A percentile compares a stretch with the other conserved stretches of the same genome.
Evolutionary conservation across 139 green algal genomes (phyloP).

Genomic region (Tetradesmus lagerheimii): DNA sequence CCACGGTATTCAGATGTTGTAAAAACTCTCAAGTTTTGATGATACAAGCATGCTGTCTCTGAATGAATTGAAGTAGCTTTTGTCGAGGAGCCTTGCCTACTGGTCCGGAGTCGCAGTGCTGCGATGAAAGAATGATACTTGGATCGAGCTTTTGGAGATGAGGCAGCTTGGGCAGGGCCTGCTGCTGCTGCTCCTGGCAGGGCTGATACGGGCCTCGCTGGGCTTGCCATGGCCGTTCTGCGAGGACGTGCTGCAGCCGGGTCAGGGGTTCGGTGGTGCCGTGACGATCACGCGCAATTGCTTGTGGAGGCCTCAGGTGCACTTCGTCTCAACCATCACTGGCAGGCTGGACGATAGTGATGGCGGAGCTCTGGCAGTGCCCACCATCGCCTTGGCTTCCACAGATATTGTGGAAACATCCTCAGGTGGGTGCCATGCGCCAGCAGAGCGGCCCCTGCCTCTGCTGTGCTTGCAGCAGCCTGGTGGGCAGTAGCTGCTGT

Average conservation of each 20-base stretch:
- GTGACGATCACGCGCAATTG: slow-evolving; percentile 1
- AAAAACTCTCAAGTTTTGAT: not conserved
- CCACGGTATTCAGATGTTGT: not conserved
- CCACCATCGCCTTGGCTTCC: not conserved
- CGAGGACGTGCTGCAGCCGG: slow-evolving; percentile 1
- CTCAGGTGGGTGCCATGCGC: not conserved
- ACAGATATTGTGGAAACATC: not conserved
- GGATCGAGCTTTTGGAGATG: not conserved
- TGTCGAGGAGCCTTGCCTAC: not conserved
- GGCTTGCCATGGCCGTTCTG: not conserved
- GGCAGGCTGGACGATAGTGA: not conserved
- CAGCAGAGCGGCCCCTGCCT: not conserved
- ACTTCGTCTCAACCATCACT: slow-evolving; percentile 31
- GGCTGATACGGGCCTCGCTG: not conserved
- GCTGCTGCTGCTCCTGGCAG: not conserved
- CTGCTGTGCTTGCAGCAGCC: not conserved
- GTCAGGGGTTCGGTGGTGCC: slow-evolving; percentile 14
- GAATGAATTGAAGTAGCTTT: not conserved
- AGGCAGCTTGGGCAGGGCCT: not conserved
- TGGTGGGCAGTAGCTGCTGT: not conserved
- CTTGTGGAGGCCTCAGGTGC: slow-evolving; percentile 28
- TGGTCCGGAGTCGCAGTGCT: not conserved
- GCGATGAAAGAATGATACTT: not conserved
- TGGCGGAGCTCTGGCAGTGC: not conserved
- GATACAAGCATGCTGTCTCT: not conserved